Base-by-base conservation (phyloP, 31 red algal genomes). In the Porphyra umbilicalis region DNA sequence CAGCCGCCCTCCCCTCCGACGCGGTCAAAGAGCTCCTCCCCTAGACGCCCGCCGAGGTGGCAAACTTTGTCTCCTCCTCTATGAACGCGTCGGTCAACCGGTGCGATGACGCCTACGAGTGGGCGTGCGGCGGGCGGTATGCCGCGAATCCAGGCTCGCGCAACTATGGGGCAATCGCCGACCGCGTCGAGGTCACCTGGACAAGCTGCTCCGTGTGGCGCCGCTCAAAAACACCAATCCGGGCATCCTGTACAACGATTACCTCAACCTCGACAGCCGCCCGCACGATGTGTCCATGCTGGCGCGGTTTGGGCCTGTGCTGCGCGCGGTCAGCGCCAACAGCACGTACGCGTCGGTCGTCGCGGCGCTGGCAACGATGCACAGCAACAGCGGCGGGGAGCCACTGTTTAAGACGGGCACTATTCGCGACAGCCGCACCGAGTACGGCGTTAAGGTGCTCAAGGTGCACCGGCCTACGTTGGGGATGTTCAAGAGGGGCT, bases 51-150 rank as follows among this genome's bases (percentile, higher is more conserved):
- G 57, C 25, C 25, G 11, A 10, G 57, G 6, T 95, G 14, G 92
- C 92, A 5, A 88, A 95, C 68, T 39, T 38, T 36, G 85, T 95
- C 8, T 81, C 90, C 9, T 81, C 81, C 75, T 88, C 83, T 37
- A 95, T 95, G 93, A 88, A 95, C 77, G 78, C 85, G 37, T 92
- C 88, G 44, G 93, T 87, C 37, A 89, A 95, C 39, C 95, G 91
- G 6, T 97, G 95, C 80, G 83, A 92, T 32, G 82, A 97, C 84
- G 93, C 91, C 68, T 97, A 97, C 85, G 88, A 91, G 80, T 97
- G 90, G 36, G 88, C 95, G 8, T 97, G 95, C 76, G 95, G 95
- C 8, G 92, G 91, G 31, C 94, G 91, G 91, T 25, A 94, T 32
- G 74, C 86, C 10, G 74, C 83, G n/a, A 84, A 84, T 18, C 78